Conservation (phyloP, 148 eudicot species). For the Cornus suecica region DNA sequence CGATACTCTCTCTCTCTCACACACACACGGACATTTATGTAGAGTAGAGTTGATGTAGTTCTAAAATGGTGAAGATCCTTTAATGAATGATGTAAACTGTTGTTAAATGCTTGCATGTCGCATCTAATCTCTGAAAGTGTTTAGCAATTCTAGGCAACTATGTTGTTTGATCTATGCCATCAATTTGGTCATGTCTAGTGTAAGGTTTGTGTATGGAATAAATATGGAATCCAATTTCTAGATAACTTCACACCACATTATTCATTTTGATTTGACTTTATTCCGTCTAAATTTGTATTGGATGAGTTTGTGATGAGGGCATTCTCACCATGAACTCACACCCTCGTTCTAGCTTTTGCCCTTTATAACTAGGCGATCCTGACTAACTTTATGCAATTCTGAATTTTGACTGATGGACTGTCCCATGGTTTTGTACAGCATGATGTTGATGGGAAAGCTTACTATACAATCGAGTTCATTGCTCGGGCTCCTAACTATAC, state of each 20-base stretch:
- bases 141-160: background rate
- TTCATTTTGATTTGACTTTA: background rate
- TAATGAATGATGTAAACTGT: no score
- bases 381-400: background rate
- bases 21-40: no score
- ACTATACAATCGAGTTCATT: slow-evolving; percentile 84
- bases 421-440: slow-evolving; percentile 50
- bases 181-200: background rate
- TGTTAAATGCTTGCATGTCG: background rate
- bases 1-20: background rate
- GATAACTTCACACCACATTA: no score
- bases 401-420: background rate
- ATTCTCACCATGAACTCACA: no score
- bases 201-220: background rate
- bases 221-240: background rate
- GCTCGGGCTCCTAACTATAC: slow-evolving; percentile 90
- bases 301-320: background rate
- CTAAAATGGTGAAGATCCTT: no score
- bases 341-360: background rate
- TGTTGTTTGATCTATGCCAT: background rate
- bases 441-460: slow-evolving; percentile 78
- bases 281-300: background rate
- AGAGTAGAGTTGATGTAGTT: background rate
- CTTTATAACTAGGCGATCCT: background rate
- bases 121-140: background rate